phyloP scores from a whole-genome alignment of 2,329 filamentous ascomycete species.

The Hypocrella siamensis region DNA sequence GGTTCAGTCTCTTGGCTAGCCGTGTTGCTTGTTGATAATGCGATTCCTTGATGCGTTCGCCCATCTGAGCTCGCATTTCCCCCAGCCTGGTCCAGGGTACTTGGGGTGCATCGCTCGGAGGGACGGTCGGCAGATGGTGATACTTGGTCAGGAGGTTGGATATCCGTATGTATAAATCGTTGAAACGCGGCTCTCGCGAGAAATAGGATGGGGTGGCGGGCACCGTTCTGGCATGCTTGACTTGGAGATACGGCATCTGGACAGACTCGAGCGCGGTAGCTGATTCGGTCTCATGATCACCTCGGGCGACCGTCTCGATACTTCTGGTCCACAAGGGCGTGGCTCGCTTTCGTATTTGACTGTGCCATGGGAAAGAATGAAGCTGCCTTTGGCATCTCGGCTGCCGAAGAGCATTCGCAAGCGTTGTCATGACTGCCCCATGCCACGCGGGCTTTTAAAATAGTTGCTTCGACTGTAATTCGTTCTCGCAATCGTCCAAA shows the following conservation, averaged over 20 bases:
- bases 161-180: slow-evolving; percentile 65
- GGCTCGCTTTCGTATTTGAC: slow-evolving; percentile 9
- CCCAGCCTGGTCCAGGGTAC: slow-evolving; percentile 68
- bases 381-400: slow-evolving; percentile 18
- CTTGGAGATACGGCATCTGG: slow-evolving; percentile 14
- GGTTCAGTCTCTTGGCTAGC: slow-evolving; percentile 65
- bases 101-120: slow-evolving; percentile 49
- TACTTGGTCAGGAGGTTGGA: slow-evolving; percentile 58
- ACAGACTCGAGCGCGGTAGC: slow-evolving; percentile 9
- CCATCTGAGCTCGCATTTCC: slow-evolving; percentile 57
- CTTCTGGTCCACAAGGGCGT: slow-evolving; percentile 12
- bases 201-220: slow-evolving; percentile 91
- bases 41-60: slow-evolving; percentile 57
- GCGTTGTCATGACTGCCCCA: slow-evolving; percentile 17
- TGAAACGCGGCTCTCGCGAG: slow-evolving; percentile 70
- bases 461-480: too few species aligned
- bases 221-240: slow-evolving; percentile 52
- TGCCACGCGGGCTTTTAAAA: too few species aligned
- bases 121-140: slow-evolving; percentile 53
- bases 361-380: slow-evolving; percentile 14
- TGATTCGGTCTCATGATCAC: slow-evolving; percentile 5
- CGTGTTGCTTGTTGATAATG: slow-evolving; percentile 66
- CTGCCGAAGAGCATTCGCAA: slow-evolving; percentile 19
- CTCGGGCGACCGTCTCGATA: slow-evolving; percentile 7
- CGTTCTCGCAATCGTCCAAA: too few species aligned